Percentiles rank a stretch among this genome's conserved stretches.
Evolutionary conservation across 768 basidiomycete genomes (phyloP).

Genomic region (Dioszegia hungarica): DNA sequence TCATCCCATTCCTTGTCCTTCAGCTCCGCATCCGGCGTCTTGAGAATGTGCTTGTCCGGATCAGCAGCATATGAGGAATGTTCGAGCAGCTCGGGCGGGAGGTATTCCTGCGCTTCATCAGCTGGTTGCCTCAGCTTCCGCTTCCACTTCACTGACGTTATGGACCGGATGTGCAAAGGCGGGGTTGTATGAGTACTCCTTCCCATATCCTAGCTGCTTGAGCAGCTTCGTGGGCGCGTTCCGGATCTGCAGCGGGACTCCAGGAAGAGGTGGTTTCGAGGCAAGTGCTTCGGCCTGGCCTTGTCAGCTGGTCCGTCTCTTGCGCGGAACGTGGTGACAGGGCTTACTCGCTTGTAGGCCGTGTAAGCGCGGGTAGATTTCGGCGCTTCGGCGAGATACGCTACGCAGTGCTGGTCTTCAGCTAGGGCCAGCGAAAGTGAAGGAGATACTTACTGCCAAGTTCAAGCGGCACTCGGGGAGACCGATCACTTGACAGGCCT

Average conservation of each 20-base stretch:
- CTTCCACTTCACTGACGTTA: slow-evolving; percentile 31
- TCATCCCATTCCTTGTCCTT: slow-evolving; percentile 62
- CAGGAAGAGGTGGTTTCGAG: slow-evolving; percentile 53
- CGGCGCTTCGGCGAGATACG: slow-evolving; percentile 73
- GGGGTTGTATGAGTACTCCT: slow-evolving; percentile 64
- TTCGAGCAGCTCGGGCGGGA: slow-evolving; percentile 54
- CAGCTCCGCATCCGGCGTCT: slow-evolving; percentile 53
- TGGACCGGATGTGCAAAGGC: slow-evolving; percentile 64
- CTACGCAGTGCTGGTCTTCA: slow-evolving; percentile 57
- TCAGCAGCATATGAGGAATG: slow-evolving; percentile 35
- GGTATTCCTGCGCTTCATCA: slow-evolving; percentile 53
- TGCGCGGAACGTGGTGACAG: background rate
- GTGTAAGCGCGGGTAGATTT: slow-evolving; percentile 77
- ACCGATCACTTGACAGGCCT: slow-evolving; percentile 49
- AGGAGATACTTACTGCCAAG: slow-evolving; percentile 37
- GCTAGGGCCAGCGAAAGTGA: background rate
- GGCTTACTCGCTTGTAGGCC: slow-evolving; percentile 59
- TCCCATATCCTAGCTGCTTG: slow-evolving; percentile 65
- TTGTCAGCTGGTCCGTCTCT: no score
- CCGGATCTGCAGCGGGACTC: slow-evolving; percentile 67
- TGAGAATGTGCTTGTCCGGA: slow-evolving; percentile 51
- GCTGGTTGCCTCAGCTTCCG: background rate
- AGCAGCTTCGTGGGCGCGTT: slow-evolving; percentile 72
- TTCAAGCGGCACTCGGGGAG: slow-evolving; percentile 47
- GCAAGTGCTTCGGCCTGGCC: slow-evolving; percentile 60